Percentiles rank a stretch among this genome's conserved stretches.
These are phyloP conservation scores for Elsinoe arachidis DNA, from an alignment of 2,329 filamentous ascomycete species.

Conservation along the genomic window DNA sequence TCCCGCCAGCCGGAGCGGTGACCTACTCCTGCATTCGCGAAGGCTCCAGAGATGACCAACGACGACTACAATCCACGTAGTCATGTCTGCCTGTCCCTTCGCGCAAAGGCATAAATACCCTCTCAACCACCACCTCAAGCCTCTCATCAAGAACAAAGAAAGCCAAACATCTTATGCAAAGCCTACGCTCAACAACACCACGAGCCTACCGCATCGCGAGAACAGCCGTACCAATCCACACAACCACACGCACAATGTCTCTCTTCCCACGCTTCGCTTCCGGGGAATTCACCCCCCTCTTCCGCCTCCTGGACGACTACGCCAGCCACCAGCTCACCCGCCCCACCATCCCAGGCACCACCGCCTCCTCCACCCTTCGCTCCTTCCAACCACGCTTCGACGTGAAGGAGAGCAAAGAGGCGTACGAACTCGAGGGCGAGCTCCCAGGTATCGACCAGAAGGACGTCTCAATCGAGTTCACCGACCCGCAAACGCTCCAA, in stretches of 20 bases:
- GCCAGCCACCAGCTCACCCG: slow-evolving; percentile 27
- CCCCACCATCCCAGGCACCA: slow-evolving; percentile 12
- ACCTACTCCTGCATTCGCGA: background rate
- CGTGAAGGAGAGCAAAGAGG: slow-evolving; percentile 57
- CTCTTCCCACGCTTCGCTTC: slow-evolving; percentile 26
- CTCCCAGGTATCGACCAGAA: slow-evolving; percentile 68
- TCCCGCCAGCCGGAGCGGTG: background rate
- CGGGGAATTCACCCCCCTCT: slow-evolving; percentile 33
- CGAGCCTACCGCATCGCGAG: slow-evolving; percentile 24
- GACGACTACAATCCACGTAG: background rate
- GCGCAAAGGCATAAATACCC: background rate
- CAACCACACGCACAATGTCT: slow-evolving; percentile 28
- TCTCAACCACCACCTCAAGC: background rate
- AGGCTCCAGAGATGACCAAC: background rate
- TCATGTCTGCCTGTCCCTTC: background rate
- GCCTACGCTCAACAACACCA: slow-evolving; percentile 16
- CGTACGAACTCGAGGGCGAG: slow-evolving; percentile 73
- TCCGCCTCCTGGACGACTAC: slow-evolving; percentile 42
- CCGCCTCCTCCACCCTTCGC: slow-evolving; percentile 26
- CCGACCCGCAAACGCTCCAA: slow-evolving; percentile 62
- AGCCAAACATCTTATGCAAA: slow-evolving; percentile 1
- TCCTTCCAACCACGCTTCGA: slow-evolving; percentile 72
- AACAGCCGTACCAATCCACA: slow-evolving; percentile 18
- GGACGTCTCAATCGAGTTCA: slow-evolving; percentile 69
- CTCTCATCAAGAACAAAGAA: background rate